These are phyloP conservation scores for Pythium aristosporum DNA, from an alignment of 352 stramenopile genomes.

Conservation along the genomic window DNA sequence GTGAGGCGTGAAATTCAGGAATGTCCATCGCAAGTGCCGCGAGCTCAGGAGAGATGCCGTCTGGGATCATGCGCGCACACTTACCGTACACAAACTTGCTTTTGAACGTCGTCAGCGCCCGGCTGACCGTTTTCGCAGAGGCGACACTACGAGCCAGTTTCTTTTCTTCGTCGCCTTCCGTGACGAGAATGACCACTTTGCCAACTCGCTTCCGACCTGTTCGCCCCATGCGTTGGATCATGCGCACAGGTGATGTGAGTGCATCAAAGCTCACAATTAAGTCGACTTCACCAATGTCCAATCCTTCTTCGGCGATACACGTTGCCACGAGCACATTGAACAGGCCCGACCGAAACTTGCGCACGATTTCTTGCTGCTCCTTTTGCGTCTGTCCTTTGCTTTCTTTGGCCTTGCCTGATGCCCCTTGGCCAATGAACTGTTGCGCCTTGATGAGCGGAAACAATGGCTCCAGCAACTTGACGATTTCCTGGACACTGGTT, in stretches of 20 bases:
- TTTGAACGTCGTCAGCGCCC: constrained; percentile 87
- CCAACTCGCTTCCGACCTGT: constrained; percentile 96
- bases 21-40: constrained; percentile 70
- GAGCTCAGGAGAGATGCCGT: constrained; percentile 46
- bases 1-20: constrained; percentile 72
- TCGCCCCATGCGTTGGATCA: constrained; percentile 94
- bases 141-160: constrained; percentile 79
- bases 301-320: constrained; percentile 95
- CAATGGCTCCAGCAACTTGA: constrained; percentile 66
- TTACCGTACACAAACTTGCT: constrained; percentile 86
- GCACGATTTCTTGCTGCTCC: constrained; percentile 94
- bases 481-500: constrained; percentile 94
- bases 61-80: constrained; percentile 72
- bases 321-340: constrained; percentile 95
- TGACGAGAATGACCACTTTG: constrained; percentile 86
- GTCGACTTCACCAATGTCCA: constrained; percentile 96
- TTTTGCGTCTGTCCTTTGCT: constrained; percentile 93
- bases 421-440: constrained; percentile 93
- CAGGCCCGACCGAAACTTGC: constrained; percentile 79
- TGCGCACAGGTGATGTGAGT: constrained; percentile 93
- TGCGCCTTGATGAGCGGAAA: constrained; percentile 85
- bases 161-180: constrained; percentile 88
- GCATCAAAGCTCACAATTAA: constrained; percentile 94
- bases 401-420: constrained; percentile 77
- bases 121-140: constrained; percentile 76